Percentiles rank a stretch among this genome's conserved stretches.
Evolutionary conservation across 2,329 filamentous ascomycete genomes (phyloP).

Genomic region (Beauveria scarabaeidicola): DNA sequence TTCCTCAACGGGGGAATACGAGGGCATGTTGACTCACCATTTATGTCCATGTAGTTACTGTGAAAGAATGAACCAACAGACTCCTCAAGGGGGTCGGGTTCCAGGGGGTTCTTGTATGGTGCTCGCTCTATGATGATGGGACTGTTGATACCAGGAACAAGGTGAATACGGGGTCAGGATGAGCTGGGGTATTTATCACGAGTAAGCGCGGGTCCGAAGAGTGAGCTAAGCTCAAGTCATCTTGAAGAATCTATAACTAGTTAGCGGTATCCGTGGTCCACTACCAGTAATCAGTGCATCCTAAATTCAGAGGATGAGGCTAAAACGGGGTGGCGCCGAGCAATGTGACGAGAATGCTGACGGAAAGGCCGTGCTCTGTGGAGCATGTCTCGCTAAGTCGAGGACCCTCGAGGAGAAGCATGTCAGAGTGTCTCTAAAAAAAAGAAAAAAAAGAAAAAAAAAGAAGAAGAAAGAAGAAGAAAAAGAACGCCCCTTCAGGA

Average conservation of each 20-base stretch:
- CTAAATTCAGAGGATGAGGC: neutral
- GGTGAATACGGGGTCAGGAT: neutral
- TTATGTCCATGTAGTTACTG: neutral
- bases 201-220: neutral
- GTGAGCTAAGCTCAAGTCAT: neutral
- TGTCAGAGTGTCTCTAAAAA: neutral
- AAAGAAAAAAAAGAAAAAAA: too few species aligned
- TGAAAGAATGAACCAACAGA: neutral
- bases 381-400: neutral
- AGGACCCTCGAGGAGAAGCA: neutral
- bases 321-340: neutral
- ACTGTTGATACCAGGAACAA: neutral
- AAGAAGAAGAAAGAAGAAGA: too few species aligned
- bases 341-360: conserved; percentile 3
- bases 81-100: neutral
- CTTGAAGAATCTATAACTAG: neutral
- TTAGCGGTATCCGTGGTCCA: neutral
- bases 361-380: neutral
- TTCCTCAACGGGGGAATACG: neutral
- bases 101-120: neutral
- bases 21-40: neutral
- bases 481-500: too few species aligned
- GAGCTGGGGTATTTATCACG: neutral
- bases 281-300: neutral
- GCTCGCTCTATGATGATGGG: neutral